Percentiles rank a stretch among this genome's conserved stretches.
These are phyloP conservation scores for Kodamaea fukazawae DNA, from an alignment of 805 yeast species.

Conservation along the genomic window DNA sequence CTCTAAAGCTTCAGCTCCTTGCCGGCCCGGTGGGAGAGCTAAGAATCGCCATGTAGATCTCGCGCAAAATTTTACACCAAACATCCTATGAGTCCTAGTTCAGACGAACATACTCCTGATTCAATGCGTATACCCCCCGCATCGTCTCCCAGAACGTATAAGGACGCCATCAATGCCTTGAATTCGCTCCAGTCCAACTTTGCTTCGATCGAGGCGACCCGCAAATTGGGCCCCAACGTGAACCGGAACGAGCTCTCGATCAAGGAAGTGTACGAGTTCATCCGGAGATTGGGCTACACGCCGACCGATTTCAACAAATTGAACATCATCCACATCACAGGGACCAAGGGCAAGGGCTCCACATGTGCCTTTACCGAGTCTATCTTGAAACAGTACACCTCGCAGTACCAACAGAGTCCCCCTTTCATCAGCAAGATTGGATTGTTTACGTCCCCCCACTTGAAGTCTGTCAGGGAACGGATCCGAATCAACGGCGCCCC, in stretches of 20 bases:
- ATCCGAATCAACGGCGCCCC: conserved; percentile 86
- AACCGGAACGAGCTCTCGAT: conserved; percentile 64
- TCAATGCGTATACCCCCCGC: conserved; percentile 8
- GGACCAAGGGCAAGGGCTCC: conserved; percentile 98
- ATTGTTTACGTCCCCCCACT: conserved; percentile 93
- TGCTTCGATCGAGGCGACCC: conserved; percentile 80
- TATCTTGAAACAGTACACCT: conserved; percentile 61
- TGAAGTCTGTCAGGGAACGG: conserved; percentile 89
- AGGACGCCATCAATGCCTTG: conserved; percentile 81
- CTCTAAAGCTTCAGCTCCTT: too few relatives aligned
- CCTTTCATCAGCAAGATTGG: conserved; percentile 57
- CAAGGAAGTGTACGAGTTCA: conserved; percentile 66
- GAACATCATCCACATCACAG: conserved; percentile 89
- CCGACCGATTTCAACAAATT: conserved; percentile 67
- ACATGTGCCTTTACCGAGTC: conserved; percentile 93
- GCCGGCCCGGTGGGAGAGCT: not conserved
- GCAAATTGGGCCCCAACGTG: conserved; percentile 59
- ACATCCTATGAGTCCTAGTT: conserved; percentile 5
- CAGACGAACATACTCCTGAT: conserved; percentile 3
- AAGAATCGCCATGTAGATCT: not conserved
- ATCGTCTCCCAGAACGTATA: conserved; percentile 18
- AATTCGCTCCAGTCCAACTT: conserved; percentile 89
- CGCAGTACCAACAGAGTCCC: not conserved
- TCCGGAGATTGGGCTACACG: conserved; percentile 38
- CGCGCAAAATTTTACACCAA: not conserved